A percentile compares a stretch with the other conserved stretches of the same genome.
phyloP scores from a whole-genome alignment of 768 basidiomycete genomes.

The Pisolithus microcarpus region DNA sequence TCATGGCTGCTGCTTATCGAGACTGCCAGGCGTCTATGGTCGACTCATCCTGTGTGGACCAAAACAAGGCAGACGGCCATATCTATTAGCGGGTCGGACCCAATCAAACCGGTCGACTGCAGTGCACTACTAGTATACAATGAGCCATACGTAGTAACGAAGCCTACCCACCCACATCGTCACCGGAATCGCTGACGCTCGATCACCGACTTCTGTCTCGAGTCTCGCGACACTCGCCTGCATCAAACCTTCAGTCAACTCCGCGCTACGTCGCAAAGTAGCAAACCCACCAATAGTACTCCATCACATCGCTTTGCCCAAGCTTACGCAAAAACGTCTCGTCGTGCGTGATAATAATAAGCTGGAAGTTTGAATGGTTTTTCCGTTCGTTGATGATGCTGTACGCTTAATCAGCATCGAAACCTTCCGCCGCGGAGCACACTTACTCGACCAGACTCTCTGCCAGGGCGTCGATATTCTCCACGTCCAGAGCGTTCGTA shows the following conservation, averaged over 20 bases:
- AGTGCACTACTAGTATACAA: no score
- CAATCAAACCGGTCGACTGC: no score
- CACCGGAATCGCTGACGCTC: constrained; percentile 62
- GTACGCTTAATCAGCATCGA: constrained; percentile 1
- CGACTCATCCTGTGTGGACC: not conserved
- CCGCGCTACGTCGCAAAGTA: not conserved
- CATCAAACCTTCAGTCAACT: not conserved
- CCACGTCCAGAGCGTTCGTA: constrained; percentile 92
- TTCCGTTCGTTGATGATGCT: constrained; percentile 94
- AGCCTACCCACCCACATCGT: not conserved
- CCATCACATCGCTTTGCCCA: constrained; percentile 88
- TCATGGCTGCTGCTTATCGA: not conserved
- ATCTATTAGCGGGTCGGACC: no score
- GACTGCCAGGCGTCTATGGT: not conserved
- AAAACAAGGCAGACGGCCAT: no score
- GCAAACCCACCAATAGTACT: constrained; percentile 73
- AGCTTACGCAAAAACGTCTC: constrained; percentile 90
- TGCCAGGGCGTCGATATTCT: constrained; percentile 93
- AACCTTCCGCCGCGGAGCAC: not conserved
- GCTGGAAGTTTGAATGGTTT: constrained; percentile 86
- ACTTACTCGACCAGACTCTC: constrained; percentile 86
- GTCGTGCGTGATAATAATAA: constrained; percentile 96
- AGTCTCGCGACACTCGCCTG: constrained; percentile 76
- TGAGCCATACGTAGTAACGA: no score
- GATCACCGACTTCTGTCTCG: constrained; percentile 72